Conservation (phyloP, 2,329 filamentous ascomycete genomes). For the Colletotrichum acutatum region DNA sequence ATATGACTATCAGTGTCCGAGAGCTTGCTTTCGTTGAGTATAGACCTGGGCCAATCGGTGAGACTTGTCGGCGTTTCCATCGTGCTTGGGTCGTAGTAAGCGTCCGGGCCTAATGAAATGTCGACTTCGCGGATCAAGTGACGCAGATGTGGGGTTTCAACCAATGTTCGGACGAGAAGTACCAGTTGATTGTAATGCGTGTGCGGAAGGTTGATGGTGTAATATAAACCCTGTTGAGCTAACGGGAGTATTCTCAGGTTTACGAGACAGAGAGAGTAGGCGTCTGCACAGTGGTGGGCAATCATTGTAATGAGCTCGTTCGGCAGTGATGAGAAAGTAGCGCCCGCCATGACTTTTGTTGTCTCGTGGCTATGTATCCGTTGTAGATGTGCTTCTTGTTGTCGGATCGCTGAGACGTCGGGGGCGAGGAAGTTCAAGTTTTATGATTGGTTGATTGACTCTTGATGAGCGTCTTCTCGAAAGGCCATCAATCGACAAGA, state of each 20-base stretch:
- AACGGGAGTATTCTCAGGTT: not conserved
- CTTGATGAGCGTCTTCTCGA: not conserved
- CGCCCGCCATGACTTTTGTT: not conserved
- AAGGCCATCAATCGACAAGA: not conserved
- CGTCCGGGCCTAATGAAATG: not conserved
- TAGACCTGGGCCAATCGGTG: not conserved
- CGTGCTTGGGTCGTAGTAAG: not conserved
- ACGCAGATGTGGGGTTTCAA: not conserved
- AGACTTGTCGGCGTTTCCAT: not conserved
- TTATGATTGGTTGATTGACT: not conserved
- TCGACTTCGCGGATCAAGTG: not conserved
- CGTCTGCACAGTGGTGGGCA: not conserved
- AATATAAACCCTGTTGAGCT: not conserved
- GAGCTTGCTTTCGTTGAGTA: not conserved
- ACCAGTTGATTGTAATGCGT: not conserved
- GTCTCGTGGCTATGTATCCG: not conserved
- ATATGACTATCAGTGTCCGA: not conserved
- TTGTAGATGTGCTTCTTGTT: not conserved
- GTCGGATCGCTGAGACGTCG: not conserved
- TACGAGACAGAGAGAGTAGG: not conserved
- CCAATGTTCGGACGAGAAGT: not conserved
- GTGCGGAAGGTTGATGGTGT: not conserved
- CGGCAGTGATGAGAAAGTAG: not conserved
- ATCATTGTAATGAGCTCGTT: not conserved
- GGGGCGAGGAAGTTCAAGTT: not conserved